Percentiles rank a stretch among this genome's conserved stretches.
Conservation (phyloP, 306 rosid species). For the Ormosia semicastrata region DNA sequence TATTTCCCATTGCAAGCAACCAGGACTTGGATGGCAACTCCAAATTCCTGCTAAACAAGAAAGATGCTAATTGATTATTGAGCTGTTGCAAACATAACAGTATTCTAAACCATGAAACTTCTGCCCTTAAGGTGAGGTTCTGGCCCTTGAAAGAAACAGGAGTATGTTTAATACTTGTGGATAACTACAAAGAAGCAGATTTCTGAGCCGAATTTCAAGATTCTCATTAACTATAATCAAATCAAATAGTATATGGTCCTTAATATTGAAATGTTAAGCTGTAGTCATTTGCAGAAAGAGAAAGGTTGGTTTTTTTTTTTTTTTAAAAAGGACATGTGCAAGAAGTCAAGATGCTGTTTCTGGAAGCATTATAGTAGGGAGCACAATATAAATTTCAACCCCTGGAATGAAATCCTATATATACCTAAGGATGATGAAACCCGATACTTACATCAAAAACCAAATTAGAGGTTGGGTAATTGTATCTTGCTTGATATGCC, state of each 20-base stretch:
- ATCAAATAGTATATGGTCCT: not conserved
- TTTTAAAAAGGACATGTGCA: too few relatives aligned
- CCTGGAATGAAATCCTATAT: not conserved
- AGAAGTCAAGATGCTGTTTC: too few relatives aligned
- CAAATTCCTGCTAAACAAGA: too few relatives aligned
- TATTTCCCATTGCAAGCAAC: too few relatives aligned
- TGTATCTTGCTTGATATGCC: not conserved
- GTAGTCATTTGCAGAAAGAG: not conserved
- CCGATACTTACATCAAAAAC: not conserved
- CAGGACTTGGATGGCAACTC: too few relatives aligned
- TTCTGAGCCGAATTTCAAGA: not conserved
- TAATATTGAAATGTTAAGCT: not conserved
- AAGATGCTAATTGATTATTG: too few relatives aligned
- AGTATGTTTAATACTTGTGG: not conserved
- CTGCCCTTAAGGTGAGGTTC: not conserved
- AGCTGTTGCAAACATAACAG: too few relatives aligned
- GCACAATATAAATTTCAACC: not conserved
- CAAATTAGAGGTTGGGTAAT: not conserved
- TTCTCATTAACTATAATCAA: not conserved
- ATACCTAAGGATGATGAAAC: not conserved
- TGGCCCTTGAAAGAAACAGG: not conserved
- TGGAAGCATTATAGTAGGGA: too few relatives aligned
- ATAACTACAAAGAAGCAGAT: not conserved
- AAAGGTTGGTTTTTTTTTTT: too few relatives aligned
- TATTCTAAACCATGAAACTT: not conserved